These are phyloP conservation scores for Colletotrichum limetticola DNA, from an alignment of 2,329 filamentous ascomycete species.

Conservation along the genomic window DNA sequence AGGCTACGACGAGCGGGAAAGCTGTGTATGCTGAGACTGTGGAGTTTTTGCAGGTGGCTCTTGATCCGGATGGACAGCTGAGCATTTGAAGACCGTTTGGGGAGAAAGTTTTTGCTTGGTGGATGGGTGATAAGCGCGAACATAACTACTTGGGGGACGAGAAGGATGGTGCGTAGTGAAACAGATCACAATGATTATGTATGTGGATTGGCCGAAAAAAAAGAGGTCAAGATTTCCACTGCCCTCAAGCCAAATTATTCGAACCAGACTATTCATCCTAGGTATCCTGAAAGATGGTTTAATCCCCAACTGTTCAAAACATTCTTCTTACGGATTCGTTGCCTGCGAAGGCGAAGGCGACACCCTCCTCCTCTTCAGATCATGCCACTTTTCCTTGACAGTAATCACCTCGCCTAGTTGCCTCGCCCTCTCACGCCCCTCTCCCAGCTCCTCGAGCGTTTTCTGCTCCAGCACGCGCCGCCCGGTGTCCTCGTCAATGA, in stretches of 20 bases:
- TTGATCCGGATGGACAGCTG: conserved; percentile 16
- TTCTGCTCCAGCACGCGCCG: conserved; percentile 55
- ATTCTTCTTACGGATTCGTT: background rate
- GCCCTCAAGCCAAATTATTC: background rate
- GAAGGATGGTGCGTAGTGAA: background rate
- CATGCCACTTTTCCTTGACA: conserved; percentile 54
- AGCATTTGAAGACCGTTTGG: background rate
- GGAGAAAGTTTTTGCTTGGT: background rate
- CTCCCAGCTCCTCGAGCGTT: conserved; percentile 61
- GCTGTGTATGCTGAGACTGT: conserved; percentile 64
- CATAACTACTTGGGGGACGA: background rate
- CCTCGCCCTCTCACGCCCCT: conserved; percentile 56
- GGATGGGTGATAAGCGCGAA: background rate
- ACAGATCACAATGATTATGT: background rate
- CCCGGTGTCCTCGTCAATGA: conserved; percentile 44
- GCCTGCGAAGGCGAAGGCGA: conserved; percentile 15
- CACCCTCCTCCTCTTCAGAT: conserved; percentile 48
- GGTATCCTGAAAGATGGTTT: background rate
- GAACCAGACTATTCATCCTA: too few species aligned
- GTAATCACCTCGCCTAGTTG: conserved; percentile 57
- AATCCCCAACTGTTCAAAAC: background rate
- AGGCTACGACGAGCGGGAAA: conserved; percentile 74
- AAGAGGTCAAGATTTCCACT: background rate
- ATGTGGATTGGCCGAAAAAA: background rate
- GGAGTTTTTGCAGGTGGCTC: conserved; percentile 56